Conservation (phyloP, 1,284 basidiomycete species). For the Ceratorhiza oryzae-sativae region DNA sequence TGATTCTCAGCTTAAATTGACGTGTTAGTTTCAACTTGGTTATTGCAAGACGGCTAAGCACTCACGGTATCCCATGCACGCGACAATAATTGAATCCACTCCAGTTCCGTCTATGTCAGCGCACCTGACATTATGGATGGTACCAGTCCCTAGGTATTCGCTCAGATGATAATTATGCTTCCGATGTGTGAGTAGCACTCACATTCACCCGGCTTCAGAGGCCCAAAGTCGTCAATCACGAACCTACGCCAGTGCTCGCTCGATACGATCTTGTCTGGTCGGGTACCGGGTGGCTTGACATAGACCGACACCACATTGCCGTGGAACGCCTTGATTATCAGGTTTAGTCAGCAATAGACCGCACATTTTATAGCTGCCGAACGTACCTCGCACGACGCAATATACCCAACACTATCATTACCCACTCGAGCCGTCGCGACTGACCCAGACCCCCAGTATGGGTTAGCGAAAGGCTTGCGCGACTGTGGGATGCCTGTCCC, state of each 20-base stretch:
- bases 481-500: slow-evolving; percentile 45
- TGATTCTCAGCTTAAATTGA: background rate
- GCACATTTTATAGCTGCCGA: background rate
- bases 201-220: slow-evolving; percentile 44
- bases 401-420: slow-evolving; percentile 48
- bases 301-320: slow-evolving; percentile 45
- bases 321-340: slow-evolving; percentile 47
- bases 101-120: slow-evolving; percentile 43
- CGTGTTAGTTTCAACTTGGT: background rate
- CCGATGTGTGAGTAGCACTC: no score
- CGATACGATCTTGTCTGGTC: slow-evolving; percentile 17
- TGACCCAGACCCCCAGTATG: slow-evolving; percentile 48
- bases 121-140: slow-evolving; percentile 47
- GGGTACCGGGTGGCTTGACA: slow-evolving; percentile 11
- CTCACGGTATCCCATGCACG: slow-evolving; percentile 47
- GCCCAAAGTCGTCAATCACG: slow-evolving; percentile 48
- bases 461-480: slow-evolving; percentile 34
- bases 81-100: slow-evolving; percentile 46
- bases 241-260: slow-evolving; percentile 47
- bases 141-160: slow-evolving; percentile 43
- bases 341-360: background rate
- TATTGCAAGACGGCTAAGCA: background rate
- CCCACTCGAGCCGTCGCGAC: slow-evolving; percentile 46
- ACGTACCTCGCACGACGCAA: slow-evolving; percentile 47
- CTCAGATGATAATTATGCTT: no score